These are phyloP conservation scores for Termitomyces sp. DNA, from an alignment of 768 basidiomycete species.

Conservation along the genomic window DNA sequence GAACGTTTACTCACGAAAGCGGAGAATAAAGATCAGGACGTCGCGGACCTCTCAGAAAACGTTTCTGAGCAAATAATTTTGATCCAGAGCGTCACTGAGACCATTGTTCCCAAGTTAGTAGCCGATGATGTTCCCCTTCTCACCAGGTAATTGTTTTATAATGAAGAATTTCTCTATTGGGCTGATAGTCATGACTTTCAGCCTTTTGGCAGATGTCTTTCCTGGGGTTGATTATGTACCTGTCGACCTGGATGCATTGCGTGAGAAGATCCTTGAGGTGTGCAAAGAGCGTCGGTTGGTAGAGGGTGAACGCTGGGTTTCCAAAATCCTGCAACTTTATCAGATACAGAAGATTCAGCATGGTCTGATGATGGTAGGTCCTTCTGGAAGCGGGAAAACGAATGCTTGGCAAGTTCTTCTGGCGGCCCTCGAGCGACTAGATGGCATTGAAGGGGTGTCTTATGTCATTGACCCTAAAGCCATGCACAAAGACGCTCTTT, in stretches of 20 bases:
- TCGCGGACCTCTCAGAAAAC: conserved; percentile 58
- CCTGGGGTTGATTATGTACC: conserved; percentile 91
- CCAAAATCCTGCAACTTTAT: conserved; percentile 95
- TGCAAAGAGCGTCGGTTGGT: conserved; percentile 85
- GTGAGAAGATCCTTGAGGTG: conserved; percentile 81
- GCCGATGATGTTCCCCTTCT: conserved; percentile 95
- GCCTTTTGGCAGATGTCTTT: conserved; percentile 94
- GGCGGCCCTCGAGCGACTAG: conserved; percentile 83
- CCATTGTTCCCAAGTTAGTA: conserved; percentile 96
- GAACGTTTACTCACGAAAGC: conserved; percentile 65
- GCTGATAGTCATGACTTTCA: conserved; percentile 24
- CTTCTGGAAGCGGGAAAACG: conserved; percentile 95
- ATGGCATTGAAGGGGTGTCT: conserved; percentile 86
- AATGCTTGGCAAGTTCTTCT: conserved; percentile 96
- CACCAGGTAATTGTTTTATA: conserved; percentile 60
- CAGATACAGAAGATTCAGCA: conserved; percentile 99
- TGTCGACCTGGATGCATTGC: conserved; percentile 80
- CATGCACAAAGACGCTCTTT: conserved; percentile 96
- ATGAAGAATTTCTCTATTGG: background rate
- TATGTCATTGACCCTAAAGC: conserved; percentile 99
- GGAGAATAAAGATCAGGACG: conserved; percentile 35
- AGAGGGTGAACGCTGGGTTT: conserved; percentile 83
- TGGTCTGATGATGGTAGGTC: conserved; percentile 99
- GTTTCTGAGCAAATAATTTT: conserved; percentile 92
- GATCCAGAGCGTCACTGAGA: conserved; percentile 97